These are phyloP conservation scores for Cocos nucifera DNA, from an alignment of 176 grass and related monocot genomes.

Conservation along the genomic window DNA sequence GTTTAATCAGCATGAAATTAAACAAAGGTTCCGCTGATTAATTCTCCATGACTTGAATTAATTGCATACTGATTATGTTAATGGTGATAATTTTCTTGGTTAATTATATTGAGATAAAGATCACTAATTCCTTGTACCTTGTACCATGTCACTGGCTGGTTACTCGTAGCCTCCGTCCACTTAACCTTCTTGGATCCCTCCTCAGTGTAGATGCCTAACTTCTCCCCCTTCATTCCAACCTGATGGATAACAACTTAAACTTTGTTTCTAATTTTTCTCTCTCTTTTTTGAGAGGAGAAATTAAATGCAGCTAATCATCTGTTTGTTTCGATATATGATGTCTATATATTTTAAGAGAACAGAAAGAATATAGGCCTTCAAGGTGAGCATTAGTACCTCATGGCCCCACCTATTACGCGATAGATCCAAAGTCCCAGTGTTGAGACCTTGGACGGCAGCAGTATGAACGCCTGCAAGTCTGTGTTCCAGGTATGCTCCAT, in stretches of 20 bases:
- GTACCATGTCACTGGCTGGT: conserved; percentile 56
- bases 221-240: conserved; percentile 58
- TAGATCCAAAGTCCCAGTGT: conserved; percentile 83
- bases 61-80: no score
- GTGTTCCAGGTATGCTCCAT: conserved; percentile 48
- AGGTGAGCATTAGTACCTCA: conserved; percentile 41
- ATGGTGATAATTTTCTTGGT: no score
- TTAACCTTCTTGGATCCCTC: conserved; percentile 25
- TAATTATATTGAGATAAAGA: no score
- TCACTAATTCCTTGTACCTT: conserved; percentile 30
- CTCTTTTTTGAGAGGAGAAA: no score
- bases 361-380: not conserved
- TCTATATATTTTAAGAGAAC: conserved; percentile 3
- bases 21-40: no score
- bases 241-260: conserved; percentile 4
- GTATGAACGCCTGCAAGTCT: conserved; percentile 38
- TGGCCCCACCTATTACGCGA: conserved; percentile 62
- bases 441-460: conserved; percentile 65
- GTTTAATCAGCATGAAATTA: no score
- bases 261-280: no score
- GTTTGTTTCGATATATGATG: not conserved
- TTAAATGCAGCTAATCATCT: no score
- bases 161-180: conserved; percentile 28
- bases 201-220: conserved; percentile 47
- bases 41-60: no score